phyloP scores from a whole-genome alignment of 129 eudicot genomes.

The Tagetes patula region DNA sequence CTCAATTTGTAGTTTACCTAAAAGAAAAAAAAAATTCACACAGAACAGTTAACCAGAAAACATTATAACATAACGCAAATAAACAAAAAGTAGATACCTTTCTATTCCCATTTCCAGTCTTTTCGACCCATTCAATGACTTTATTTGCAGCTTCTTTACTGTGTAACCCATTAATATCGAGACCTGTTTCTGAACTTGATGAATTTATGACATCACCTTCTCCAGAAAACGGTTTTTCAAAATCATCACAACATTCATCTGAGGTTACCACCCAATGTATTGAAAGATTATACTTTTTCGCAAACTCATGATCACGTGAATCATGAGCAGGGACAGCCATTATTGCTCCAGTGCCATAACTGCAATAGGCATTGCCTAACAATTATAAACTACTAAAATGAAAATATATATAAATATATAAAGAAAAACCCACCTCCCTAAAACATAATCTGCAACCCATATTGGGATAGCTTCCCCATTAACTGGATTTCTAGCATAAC shows the following conservation, averaged over 20 bases:
- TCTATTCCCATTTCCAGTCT: slow-evolving; percentile 70
- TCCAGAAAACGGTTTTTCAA: slow-evolving; percentile 69
- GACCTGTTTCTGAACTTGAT: slow-evolving; percentile 66
- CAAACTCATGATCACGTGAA: slow-evolving; percentile 88
- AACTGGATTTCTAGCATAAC: slow-evolving; percentile 88
- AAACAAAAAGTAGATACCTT: slow-evolving; percentile 44
- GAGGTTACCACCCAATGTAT: slow-evolving; percentile 74
- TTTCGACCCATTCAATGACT: slow-evolving; percentile 84
- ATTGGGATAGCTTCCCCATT: slow-evolving; percentile 81
- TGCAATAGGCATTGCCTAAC: slow-evolving; percentile 36
- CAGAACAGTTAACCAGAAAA: background rate
- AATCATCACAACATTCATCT: slow-evolving; percentile 43
- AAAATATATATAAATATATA: slow-evolving; percentile 14
- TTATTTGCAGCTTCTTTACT: slow-evolving; percentile 69
- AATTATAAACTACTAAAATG: background rate
- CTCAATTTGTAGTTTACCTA: slow-evolving; percentile 90
- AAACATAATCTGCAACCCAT: slow-evolving; percentile 95
- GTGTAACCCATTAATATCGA: slow-evolving; percentile 69
- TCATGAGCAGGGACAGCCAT: slow-evolving; percentile 99
- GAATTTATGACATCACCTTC: slow-evolving; percentile 75
- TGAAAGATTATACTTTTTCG: slow-evolving; percentile 70
- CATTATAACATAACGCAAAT: slow-evolving; percentile 7
- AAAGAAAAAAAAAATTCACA: slow-evolving; percentile 12
- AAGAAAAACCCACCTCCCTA: slow-evolving; percentile 65
- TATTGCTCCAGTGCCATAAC: slow-evolving; percentile 98